Base-by-base conservation (phyloP, 768 basidiomycete species). In the Pisolithus microcarpus region DNA sequence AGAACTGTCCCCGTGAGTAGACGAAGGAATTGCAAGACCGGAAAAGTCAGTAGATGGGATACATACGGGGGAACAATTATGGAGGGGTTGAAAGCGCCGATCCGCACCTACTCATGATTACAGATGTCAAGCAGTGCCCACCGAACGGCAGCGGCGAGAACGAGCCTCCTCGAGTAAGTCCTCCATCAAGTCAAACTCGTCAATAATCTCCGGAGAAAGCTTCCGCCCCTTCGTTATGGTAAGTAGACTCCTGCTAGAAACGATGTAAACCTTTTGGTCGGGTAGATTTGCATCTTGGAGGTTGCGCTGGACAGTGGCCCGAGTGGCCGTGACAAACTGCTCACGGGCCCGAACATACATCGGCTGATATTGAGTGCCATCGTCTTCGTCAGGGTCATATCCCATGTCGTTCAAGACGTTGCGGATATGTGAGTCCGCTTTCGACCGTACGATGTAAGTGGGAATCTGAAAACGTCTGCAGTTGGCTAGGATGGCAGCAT, bases 241-340 rank as follows among this genome's bases (percentile, higher is more conserved):
- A n/a, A 46, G 28, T 18, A 62, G 38, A 0, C 50, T 39, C 13
- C 21, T 50, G 26, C 52, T 58, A 31, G 55, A 54, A 5, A 62
- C 61, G 15, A 60, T 53, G 37, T 62, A 62, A 3, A 58, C 61
- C 46, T 50, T 62, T 31, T 58, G 49, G 5, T 58, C 44, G 2
- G 56, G 61, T 16, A 63, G 39, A 38, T 50, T 45, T 2, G 59
- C 56, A 3, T 52, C 50, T 26, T 50, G 28, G 43, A 63, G 49
- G 48, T 54, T 56, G 18, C 23, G 19, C 38, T 53, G 45, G 7
- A 63, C 51, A 36, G 38, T 58, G 16, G 51, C 36, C 8, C 55
- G 51, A 5, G 61, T 62, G 38, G 56, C 48, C 24, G 55, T 40
- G 19, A 63, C 55, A 43, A 58, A 62, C 26, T 63, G 40, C 42